Evolutionary conservation across 1,284 basidiomycete genomes (phyloP), one percentile per base, ranked within the genome.

Genomic region (Pterulicium gracile): DNA sequence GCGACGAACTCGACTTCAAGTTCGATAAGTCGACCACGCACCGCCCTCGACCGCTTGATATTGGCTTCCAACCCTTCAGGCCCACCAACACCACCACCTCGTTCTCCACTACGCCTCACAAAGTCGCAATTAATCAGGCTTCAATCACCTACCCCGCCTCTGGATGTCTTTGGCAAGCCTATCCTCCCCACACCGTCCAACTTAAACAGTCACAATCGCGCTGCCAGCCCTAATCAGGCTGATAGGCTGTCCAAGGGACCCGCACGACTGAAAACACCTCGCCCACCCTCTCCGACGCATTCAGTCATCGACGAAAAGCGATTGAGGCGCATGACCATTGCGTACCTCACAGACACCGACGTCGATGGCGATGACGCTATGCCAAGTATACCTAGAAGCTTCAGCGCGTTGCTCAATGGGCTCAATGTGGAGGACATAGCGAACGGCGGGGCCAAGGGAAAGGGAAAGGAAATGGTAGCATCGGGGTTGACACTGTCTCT

Each of bases 291-390:
- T 4, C 36, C 36, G 5, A 15, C 36, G 5, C 36, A 13, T 7
- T 39, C 36, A 17, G 19, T 39, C 36, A 39, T 39, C n/a, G 36
- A 39, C 36, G 36, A 39, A 17, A 13, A 39, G 36, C 36, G 19
- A 18, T 18, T 39, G n/a, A 18, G 19, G 15, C 19, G n/a, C 36
- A 39, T 39, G 36, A 39, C 36, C 15, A 15, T 39, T 39, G 36
- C 36, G 36, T 39, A 39, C 15, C 36, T 39, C 15, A 39, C 36
- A 7, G 36, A 39, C n/a, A 7, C 19, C 19, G 36, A 13, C 36
- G n/a, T 39, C 36, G n/a, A n/a, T n/a, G n/a, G n/a, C n/a, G n/a
- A n/a, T n/a, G n/a, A n/a, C n/a, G n/a, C n/a, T n/a, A n/a, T n/a
- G n/a, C n/a, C n/a, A n/a, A n/a, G n/a, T n/a, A n/a, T n/a, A n/a